A percentile compares a stretch with the other conserved stretches of the same genome.
phyloP scores from a whole-genome alignment of 2,329 filamentous ascomycete species.

The Fusarium cicatricum region DNA sequence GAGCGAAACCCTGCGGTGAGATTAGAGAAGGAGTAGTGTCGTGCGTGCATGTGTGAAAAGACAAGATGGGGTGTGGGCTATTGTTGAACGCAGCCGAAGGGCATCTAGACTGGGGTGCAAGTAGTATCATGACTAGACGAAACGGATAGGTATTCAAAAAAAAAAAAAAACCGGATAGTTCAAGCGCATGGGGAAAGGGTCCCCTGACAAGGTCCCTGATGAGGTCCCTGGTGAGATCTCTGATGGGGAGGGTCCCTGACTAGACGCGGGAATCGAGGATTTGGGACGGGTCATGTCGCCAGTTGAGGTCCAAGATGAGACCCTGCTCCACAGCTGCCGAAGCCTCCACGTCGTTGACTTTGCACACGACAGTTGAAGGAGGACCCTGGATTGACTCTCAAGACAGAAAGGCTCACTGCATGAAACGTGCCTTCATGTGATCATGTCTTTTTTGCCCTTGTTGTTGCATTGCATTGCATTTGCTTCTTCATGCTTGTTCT shows the following conservation, averaged over 20 bases:
- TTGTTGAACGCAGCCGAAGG: neutral
- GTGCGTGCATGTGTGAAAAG: neutral
- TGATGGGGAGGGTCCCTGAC: slow-evolving; percentile 30
- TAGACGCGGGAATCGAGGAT: slow-evolving; percentile 31
- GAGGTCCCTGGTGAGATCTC: slow-evolving; percentile 1
- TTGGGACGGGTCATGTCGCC: slow-evolving; percentile 31
- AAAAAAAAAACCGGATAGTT: slow-evolving; percentile 9
- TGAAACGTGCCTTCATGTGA: neutral
- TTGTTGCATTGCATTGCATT: neutral
- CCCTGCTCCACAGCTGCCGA: slow-evolving; percentile 17
- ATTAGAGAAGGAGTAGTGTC: slow-evolving; percentile 77
- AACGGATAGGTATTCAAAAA: slow-evolving; percentile 19
- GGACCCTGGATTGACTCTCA: slow-evolving; percentile 15
- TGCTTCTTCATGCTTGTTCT: neutral
- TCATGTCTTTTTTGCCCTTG: neutral
- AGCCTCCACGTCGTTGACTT: slow-evolving; percentile 22
- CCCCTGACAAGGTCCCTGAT: slow-evolving; percentile 12
- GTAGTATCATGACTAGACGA: slow-evolving; percentile 36
- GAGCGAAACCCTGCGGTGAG: slow-evolving; percentile 90
- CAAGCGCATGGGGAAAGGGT: slow-evolving; percentile 11
- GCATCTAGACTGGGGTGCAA: slow-evolving; percentile 14
- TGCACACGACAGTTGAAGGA: slow-evolving; percentile 15
- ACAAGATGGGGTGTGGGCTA: neutral
- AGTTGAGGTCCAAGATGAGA: slow-evolving; percentile 17
- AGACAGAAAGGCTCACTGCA: neutral